Evolutionary conservation across 768 basidiomycete species (phyloP), one percentile per base, ranked within the genome.

Genomic region (Myochromella boudieri): DNA sequence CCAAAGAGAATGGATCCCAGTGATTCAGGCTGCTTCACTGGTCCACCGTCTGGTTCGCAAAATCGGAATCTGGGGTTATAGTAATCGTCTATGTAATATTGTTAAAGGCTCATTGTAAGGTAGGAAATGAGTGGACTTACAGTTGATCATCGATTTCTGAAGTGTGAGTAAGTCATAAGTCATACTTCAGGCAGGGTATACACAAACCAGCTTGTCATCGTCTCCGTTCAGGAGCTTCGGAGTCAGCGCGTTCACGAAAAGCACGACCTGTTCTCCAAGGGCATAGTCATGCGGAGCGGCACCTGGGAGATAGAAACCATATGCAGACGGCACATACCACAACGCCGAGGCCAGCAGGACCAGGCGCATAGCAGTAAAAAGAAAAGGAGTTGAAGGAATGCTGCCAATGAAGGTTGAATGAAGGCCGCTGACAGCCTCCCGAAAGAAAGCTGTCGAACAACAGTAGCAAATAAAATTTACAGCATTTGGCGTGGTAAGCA

Each of bases 1-100:
- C 95, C 95, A 55, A 97, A 97, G n/a, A 98, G 71, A 57, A 97
- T 94, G 14, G 91, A 91, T 5, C 95, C 95, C 21, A 97, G 70
- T 1, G 84, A 87, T 65, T 95, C 94, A 3, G 91, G 87, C 60
- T 85, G 84, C 56, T 80, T 80, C 60, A 80, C 65, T 17, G 83
- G 76, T 8, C 91, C 94, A 15, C 71, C 85, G 32, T 75, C 68
- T 20, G 95, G 95, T 48, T 80, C 60, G 60, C 95, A 98, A 66
- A 97, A 97, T 51, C 82, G 83, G 52, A 97, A 88, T 43, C 75
- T 74, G 2, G 85, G 80, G 59, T 94, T 81, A 66, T 97, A 98
- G 68, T 95, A 97, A 65, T 98, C 95, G 64, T 95, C 91, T 90
- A 57, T 28, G 26, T 57, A 63, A 6, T 7, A 20, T 49, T 44